A percentile compares a stretch with the other conserved stretches of the same genome.
Evolutionary conservation across 768 basidiomycete species (phyloP).

Genomic region (Calocybe indica): DNA sequence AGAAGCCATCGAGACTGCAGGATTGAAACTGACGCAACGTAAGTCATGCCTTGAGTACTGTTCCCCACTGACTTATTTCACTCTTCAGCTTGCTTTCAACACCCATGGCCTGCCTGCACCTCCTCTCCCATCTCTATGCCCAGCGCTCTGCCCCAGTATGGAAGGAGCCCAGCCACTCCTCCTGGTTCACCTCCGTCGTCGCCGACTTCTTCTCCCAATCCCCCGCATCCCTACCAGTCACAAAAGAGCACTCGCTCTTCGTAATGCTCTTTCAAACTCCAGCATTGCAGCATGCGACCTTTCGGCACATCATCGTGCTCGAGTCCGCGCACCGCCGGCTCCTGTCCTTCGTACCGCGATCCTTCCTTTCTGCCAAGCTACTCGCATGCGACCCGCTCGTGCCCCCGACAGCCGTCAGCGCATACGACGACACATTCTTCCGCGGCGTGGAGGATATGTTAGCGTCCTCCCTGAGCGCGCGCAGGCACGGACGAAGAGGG

Average conservation of each 20-base stretch:
- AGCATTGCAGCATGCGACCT: conserved; percentile 46
- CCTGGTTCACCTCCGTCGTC: conserved; percentile 70
- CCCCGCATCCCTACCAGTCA: conserved; percentile 27
- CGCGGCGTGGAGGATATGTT: conserved; percentile 50
- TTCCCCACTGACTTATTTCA: neutral
- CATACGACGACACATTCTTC: conserved; percentile 78
- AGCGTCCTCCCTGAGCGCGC: conserved; percentile 9
- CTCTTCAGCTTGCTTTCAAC: conserved; percentile 29
- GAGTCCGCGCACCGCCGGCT: conserved; percentile 55
- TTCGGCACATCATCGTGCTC: conserved; percentile 75
- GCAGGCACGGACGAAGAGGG: conserved; percentile 5
- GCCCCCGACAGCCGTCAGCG: conserved; percentile 50
- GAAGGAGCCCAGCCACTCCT: conserved; percentile 61
- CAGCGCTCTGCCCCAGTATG: conserved; percentile 72
- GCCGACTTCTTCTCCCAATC: conserved; percentile 33
- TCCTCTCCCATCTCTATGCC: conserved; percentile 85
- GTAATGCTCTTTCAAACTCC: conserved; percentile 29
- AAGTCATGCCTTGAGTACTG: conserved; percentile 12
- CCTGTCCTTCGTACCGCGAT: conserved; percentile 65
- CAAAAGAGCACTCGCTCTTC: conserved; percentile 27
- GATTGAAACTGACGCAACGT: conserved; percentile 66
- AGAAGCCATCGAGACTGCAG: conserved; percentile 59
- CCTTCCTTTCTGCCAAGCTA: conserved; percentile 44
- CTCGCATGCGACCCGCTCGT: conserved; percentile 87
- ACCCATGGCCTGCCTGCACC: conserved; percentile 52